Conservation (phyloP, 2,329 filamentous ascomycete species). For the Exutisphaerella laricina region DNA sequence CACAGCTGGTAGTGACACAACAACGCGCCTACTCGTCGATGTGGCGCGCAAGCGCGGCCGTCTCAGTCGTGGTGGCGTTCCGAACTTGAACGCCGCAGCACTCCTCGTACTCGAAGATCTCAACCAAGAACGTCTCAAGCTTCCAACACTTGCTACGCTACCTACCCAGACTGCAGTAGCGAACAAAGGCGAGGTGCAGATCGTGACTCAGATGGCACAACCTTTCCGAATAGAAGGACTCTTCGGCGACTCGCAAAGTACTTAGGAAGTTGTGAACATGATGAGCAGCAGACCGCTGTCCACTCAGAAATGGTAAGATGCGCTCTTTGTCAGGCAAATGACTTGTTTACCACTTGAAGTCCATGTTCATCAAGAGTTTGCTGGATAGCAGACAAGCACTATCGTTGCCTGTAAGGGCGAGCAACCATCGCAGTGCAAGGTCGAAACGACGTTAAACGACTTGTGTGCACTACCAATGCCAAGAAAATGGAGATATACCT, state of each 20-base stretch:
- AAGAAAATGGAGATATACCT: too few relatives aligned
- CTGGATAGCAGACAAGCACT: too few relatives aligned
- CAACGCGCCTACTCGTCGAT: slow-evolving; percentile 88
- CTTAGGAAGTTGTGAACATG: slow-evolving; percentile 18
- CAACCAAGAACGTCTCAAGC: slow-evolving; percentile 77
- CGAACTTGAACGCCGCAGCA: slow-evolving; percentile 80
- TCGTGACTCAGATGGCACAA: slow-evolving; percentile 87
- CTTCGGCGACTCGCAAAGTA: slow-evolving; percentile 61
- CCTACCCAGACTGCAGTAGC: slow-evolving; percentile 30
- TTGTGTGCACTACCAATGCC: too few relatives aligned
- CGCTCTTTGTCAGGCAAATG: too few relatives aligned
- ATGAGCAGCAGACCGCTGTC: too few relatives aligned
- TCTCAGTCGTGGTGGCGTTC: slow-evolving; percentile 80
- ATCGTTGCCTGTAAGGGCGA: too few relatives aligned
- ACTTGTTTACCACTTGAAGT: too few relatives aligned
- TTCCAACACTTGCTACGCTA: slow-evolving; percentile 34
- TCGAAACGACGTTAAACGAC: too few relatives aligned
- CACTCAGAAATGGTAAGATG: too few relatives aligned
- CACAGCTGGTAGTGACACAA: slow-evolving; percentile 62
- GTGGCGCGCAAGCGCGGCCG: slow-evolving; percentile 89
- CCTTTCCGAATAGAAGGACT: slow-evolving; percentile 94
- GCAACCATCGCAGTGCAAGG: too few relatives aligned
- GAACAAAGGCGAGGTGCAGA: slow-evolving; percentile 66
- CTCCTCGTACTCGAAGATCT: slow-evolving; percentile 95
- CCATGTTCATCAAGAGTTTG: too few relatives aligned